Percentiles rank a stretch among this genome's conserved stretches.
Conservation (phyloP, 1,139 yeast species). For the Lodderomyces jiufengensis region DNA sequence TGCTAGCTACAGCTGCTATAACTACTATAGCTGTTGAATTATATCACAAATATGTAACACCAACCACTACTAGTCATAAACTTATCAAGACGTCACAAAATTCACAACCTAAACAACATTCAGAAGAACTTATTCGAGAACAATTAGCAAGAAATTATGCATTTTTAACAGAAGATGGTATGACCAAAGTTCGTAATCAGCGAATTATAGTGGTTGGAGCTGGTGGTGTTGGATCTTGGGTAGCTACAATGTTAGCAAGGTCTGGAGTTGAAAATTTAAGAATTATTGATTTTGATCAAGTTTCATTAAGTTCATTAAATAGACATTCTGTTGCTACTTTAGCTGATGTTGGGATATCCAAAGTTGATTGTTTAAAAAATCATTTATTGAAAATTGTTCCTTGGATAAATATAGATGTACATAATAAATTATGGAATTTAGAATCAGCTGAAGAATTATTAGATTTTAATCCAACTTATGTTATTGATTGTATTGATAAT, state of each 20-base stretch:
- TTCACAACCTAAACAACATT: slow-evolving; percentile 28
- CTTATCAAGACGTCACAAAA: not conserved
- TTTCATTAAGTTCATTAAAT: slow-evolving; percentile 83
- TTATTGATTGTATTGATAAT: slow-evolving; percentile 94
- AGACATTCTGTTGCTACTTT: slow-evolving; percentile 91
- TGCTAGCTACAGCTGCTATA: slow-evolving; percentile 35
- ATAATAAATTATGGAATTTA: slow-evolving; percentile 72
- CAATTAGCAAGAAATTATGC: slow-evolving; percentile 93
- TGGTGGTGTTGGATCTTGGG: slow-evolving; percentile 99
- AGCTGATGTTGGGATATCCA: slow-evolving; percentile 85
- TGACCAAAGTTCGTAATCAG: slow-evolving; percentile 69
- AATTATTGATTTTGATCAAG: slow-evolving; percentile 93
- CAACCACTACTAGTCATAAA: not conserved
- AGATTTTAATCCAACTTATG: slow-evolving; percentile 60
- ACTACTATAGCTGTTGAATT: slow-evolving; percentile 40
- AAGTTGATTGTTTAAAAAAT: slow-evolving; percentile 70
- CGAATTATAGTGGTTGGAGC: slow-evolving; percentile 90
- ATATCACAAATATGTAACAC: slow-evolving; percentile 27
- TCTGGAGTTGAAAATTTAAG: slow-evolving; percentile 80
- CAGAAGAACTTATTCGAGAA: slow-evolving; percentile 78
- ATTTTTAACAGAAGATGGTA: slow-evolving; percentile 81
- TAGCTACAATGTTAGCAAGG: slow-evolving; percentile 84
- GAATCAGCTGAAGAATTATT: slow-evolving; percentile 60
- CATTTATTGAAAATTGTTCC: slow-evolving; percentile 77
- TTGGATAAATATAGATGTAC: slow-evolving; percentile 79